These are phyloP conservation scores for Eleusine indica DNA, from an alignment of 176 grass and related monocot genomes.

Conservation along the genomic window DNA sequence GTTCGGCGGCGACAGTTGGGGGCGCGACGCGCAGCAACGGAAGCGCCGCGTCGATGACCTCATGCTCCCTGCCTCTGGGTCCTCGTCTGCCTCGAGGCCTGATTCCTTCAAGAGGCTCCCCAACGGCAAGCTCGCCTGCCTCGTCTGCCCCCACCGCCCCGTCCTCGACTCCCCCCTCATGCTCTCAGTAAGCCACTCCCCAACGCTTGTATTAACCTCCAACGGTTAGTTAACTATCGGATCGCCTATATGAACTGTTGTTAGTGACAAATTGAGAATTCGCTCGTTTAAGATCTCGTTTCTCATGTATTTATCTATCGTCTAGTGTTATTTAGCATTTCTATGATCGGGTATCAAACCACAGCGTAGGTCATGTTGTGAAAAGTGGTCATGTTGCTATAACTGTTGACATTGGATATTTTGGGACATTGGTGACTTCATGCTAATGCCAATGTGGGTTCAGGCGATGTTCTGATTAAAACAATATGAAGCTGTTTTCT, in stretches of 20 bases:
- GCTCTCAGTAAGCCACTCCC: constrained; percentile 59
- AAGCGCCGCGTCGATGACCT: constrained; percentile 80
- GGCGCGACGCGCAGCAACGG: constrained; percentile 62
- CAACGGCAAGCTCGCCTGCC: constrained; percentile 63
- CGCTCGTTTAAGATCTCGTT: not conserved
- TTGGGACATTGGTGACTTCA: not conserved
- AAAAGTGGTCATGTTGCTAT: not conserved
- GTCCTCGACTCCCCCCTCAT: constrained; percentile 74
- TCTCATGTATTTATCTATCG: not conserved
- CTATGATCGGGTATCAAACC: not conserved
- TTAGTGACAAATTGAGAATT: not conserved
- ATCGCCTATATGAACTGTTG: not conserved
- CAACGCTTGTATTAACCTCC: not conserved
- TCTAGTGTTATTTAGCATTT: not conserved
- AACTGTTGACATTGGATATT: not conserved
- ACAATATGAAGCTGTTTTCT: not conserved
- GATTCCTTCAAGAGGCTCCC: constrained; percentile 72
- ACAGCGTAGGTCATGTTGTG: not conserved
- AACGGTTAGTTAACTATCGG: not conserved
- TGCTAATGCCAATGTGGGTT: not conserved
- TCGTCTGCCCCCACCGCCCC: constrained; percentile 74
- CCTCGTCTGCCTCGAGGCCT: constrained; percentile 36
- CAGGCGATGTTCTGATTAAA: not conserved
- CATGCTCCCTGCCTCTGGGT: constrained; percentile 49
- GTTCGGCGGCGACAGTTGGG: constrained; percentile 81